Evolutionary conservation across 2,329 filamentous ascomycete species (phyloP).

Genomic region (Sporothrix luriei): DNA sequence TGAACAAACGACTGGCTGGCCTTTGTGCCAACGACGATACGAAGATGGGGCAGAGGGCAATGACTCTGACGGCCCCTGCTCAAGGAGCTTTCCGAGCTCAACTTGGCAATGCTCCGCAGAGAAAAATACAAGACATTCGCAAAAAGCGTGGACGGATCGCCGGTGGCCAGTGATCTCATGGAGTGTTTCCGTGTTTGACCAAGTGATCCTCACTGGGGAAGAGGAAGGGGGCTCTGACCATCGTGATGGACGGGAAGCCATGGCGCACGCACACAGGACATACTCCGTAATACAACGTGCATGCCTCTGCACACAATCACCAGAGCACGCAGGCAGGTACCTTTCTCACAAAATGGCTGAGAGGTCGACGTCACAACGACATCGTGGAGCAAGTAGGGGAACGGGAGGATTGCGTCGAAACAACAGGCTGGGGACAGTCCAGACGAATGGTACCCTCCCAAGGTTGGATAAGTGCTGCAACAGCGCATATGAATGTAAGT

Average conservation of each 20-base stretch:
- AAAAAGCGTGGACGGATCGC: slow-evolving; percentile 10
- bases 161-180: slow-evolving; percentile 26
- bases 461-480: slow-evolving; percentile 2
- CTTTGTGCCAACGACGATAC: slow-evolving; percentile 18
- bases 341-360: not conserved
- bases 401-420: slow-evolving; percentile 8
- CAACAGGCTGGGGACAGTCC: slow-evolving; percentile 8
- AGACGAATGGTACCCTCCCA: slow-evolving; percentile 18
- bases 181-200: slow-evolving; percentile 26
- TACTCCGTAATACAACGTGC: not conserved
- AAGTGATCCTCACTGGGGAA: slow-evolving; percentile 10
- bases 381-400: slow-evolving; percentile 8
- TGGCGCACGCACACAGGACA: slow-evolving; percentile 2
- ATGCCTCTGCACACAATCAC: not conserved
- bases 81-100: slow-evolving; percentile 16
- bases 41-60: slow-evolving; percentile 5
- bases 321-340: not conserved
- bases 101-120: not conserved
- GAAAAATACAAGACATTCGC: not conserved
- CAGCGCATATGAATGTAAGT: too few relatives aligned
- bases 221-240: slow-evolving; percentile 7
- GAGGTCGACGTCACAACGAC: not conserved
- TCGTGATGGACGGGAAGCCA: slow-evolving; percentile 1
- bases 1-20: slow-evolving; percentile 28
- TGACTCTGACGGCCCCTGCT: slow-evolving; percentile 21